Conservation (phyloP, 495 filamentous ascomycete genomes). For the Aspergillus sclerotioniger region DNA sequence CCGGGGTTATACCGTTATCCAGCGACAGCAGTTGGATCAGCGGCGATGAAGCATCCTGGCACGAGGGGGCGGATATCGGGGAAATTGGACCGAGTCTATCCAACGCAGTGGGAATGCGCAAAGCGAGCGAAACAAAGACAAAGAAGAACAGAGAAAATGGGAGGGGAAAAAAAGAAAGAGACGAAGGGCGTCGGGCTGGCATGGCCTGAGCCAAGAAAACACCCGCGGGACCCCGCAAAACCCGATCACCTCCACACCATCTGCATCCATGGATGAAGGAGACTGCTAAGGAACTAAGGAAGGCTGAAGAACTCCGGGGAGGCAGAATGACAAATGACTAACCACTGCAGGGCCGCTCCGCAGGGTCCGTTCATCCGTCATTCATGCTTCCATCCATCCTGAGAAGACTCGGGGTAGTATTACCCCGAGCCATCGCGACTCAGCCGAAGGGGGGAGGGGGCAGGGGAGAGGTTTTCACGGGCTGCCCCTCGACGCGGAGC, state of each 20-base stretch:
- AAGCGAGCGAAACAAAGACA: constrained; percentile 12
- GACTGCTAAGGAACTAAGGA: neutral
- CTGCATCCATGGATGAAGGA: neutral
- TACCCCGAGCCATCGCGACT: constrained; percentile 31
- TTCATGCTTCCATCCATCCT: neutral
- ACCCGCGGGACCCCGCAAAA: neutral
- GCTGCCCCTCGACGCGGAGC: constrained; percentile 13
- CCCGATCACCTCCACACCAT: neutral
- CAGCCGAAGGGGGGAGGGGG: constrained; percentile 5
- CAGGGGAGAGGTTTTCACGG: too few species aligned
- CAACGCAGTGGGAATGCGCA: constrained; percentile 15
- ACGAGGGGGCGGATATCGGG: constrained; percentile 5
- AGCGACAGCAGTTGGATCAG: constrained; percentile 22
- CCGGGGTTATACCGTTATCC: constrained; percentile 19
- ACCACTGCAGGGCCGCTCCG: too few species aligned
- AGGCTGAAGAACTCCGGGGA: neutral
- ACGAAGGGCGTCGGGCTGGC: constrained; percentile 8
- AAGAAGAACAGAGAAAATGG: constrained; percentile 18
- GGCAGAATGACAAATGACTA: constrained; percentile 1
- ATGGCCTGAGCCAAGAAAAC: constrained; percentile 6
- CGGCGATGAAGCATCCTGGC: constrained; percentile 9
- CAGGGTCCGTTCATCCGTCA: constrained; percentile 6
- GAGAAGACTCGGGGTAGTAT: constrained; percentile 31
- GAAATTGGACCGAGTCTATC: constrained; percentile 2
- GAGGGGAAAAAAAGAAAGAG: constrained; percentile 13